A percentile compares a stretch with the other conserved stretches of the same genome.
These are phyloP conservation scores for Cupressus sempervirens DNA, from an alignment of 75 land plant species.

Conservation along the genomic window DNA sequence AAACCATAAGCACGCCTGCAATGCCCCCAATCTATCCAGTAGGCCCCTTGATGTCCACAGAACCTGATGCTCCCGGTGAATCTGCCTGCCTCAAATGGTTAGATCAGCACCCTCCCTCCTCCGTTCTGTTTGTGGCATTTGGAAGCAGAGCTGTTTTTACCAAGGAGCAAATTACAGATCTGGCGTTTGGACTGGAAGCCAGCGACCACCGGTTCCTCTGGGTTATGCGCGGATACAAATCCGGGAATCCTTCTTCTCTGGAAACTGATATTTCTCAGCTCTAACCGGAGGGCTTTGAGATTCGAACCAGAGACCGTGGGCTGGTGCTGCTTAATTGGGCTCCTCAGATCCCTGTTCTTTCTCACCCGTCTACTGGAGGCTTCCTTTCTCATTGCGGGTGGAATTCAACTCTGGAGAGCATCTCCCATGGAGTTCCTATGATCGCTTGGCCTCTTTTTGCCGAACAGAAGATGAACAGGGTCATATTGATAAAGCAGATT, in stretches of 20 bases:
- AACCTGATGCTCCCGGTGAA: not conserved
- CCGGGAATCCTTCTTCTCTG: conserved; percentile 12
- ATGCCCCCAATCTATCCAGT: conserved; percentile 23
- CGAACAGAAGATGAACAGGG: conserved; percentile 19
- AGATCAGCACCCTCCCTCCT: conserved; percentile 14
- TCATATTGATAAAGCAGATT: not conserved
- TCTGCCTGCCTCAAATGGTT: conserved; percentile 14
- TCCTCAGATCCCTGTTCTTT: too few relatives aligned
- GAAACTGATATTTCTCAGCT: not conserved
- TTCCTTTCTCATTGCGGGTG: conserved; percentile 16
- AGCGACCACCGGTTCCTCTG: too few relatives aligned
- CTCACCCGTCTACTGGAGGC: not conserved
- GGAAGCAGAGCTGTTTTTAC: conserved; percentile 28
- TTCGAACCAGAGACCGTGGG: not conserved
- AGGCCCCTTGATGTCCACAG: not conserved
- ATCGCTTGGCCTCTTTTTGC: conserved; percentile 28
- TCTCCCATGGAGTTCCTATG: conserved; percentile 24
- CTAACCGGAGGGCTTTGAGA: not conserved
- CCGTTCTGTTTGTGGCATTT: conserved; percentile 27
- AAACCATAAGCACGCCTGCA: conserved; percentile 11
- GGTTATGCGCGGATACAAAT: too few relatives aligned
- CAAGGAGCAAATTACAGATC: conserved; percentile 7
- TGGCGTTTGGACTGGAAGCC: too few relatives aligned
- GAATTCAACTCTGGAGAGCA: not conserved
- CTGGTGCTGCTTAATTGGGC: too few relatives aligned